Base-by-base conservation (phyloP, 768 basidiomycete genomes). In the Naganishia randhawae region DNA sequence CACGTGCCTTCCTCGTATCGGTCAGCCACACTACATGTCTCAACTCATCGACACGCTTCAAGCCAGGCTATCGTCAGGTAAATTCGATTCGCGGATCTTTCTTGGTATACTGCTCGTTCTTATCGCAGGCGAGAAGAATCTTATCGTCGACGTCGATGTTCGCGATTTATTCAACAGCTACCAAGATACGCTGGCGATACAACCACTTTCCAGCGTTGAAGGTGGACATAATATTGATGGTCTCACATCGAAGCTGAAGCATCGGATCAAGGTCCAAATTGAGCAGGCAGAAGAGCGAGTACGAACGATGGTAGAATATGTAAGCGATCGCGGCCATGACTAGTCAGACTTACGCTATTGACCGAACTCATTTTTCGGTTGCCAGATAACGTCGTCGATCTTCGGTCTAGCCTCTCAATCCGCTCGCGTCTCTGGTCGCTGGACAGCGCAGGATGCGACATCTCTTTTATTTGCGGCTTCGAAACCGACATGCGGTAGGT, bases 61-160 rank as follows among this genome's bases (percentile, higher is more conserved):
- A 41, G n/a, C 45, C 8, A 39, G n/a, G 14, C 22, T 63, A n/a
- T 6, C 33, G 7, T 19, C 55, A 4, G 25, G 42, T 29, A 22
- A 37, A n/a, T n/a, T 68, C 17, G 67, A 68, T 50, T 50, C 54
- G n/a, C 57, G 33, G n/a, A 52, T 68, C 50, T 68, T 68, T 29
- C 29, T 68, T 33, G 67, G 67, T 29, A 63, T 68, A 41, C 39
- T 68, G 45, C 22, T 68, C 22, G 57, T 45, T 16, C 29, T 68
- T 32, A 37, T 68, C 35, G 57, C 67, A 14, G 61, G 67, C 27
- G 54, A 63, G 27, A 53, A 37, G 50, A 63, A 68, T 50, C 39
- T 68, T 14, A 68, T 68, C 29, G 67, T 68, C 33, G 67, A 68
- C 41, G 67, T 68, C 19, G 67, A 68, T 27, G 50, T 63, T 13